Evolutionary conservation across 139 green algal species (phyloP).

Genomic region (Zygnema circumcarinatum): DNA sequence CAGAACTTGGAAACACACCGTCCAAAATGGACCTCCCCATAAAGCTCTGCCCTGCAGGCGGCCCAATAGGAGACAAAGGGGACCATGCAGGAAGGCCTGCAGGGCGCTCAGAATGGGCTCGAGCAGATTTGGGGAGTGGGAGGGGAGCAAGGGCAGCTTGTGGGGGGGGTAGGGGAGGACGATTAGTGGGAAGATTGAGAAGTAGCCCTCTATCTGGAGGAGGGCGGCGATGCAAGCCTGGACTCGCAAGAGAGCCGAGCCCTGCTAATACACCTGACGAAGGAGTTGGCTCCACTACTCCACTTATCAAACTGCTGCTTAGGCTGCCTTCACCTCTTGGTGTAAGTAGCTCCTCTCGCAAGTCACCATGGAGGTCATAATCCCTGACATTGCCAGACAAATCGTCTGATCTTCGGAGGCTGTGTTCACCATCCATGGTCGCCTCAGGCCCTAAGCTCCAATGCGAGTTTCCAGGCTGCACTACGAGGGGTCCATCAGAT

Average conservation of each 20-base stretch:
- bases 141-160: conserved; percentile 29
- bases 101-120: neutral
- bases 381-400: neutral
- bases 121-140: conserved; percentile 25
- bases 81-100: neutral
- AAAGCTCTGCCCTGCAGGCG: neutral
- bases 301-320: neutral
- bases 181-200: neutral
- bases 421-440: neutral
- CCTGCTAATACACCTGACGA: neutral
- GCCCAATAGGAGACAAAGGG: neutral
- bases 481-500: neutral
- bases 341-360: neutral
- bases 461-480: neutral
- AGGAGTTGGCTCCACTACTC: neutral
- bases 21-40: neutral
- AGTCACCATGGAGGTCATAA: neutral
- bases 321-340: neutral
- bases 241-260: neutral
- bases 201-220: neutral
- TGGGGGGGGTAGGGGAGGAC: conserved; percentile 1
- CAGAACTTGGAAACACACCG: neutral
- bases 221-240: neutral
- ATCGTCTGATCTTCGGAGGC: neutral
- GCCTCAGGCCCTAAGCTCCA: neutral